A percentile compares a stretch with the other conserved stretches of the same genome.
Conservation (phyloP, 176 grass and related monocot species). For the Cenchrus purpureus region DNA sequence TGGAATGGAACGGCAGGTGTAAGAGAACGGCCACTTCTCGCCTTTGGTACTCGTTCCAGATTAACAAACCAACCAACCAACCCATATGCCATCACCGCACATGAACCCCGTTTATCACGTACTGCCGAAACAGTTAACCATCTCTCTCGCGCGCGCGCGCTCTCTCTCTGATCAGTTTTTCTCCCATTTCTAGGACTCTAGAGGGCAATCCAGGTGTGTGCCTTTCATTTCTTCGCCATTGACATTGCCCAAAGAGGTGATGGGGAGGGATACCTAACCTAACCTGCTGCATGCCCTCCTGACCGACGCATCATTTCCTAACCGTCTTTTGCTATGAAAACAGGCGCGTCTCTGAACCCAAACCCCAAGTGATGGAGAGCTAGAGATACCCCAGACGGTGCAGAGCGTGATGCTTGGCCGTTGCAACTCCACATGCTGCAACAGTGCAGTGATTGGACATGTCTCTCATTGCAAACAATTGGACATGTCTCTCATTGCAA, state of each 20-base stretch:
- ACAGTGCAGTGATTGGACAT: constrained; percentile 21
- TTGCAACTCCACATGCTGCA: constrained; percentile 29
- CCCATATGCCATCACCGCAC: background rate
- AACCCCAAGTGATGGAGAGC: background rate
- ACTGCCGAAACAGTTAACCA: background rate
- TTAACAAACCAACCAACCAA: constrained; percentile 15
- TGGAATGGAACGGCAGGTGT: constrained; percentile 10
- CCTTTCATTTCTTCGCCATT: constrained; percentile 25
- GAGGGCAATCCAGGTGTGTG: constrained; percentile 4
- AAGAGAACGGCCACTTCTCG: background rate
- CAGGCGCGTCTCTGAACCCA: background rate
- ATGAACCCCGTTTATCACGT: background rate
- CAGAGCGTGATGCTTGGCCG: background rate
- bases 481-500: background rate
- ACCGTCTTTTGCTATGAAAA: background rate
- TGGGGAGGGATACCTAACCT: constrained; percentile 38
- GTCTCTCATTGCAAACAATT: background rate
- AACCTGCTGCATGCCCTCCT: constrained; percentile 20
- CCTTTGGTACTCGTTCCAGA: constrained; percentile 26
- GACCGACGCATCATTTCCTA: background rate
- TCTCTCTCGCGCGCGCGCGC: background rate
- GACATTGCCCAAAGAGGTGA: constrained; percentile 23
- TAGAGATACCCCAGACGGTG: background rate
- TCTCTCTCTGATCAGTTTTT: background rate
- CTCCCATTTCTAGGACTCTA: background rate